These are phyloP conservation scores for Fabrea salina DNA, from an alignment of 169 alveolate genomes.

Conservation along the genomic window DNA sequence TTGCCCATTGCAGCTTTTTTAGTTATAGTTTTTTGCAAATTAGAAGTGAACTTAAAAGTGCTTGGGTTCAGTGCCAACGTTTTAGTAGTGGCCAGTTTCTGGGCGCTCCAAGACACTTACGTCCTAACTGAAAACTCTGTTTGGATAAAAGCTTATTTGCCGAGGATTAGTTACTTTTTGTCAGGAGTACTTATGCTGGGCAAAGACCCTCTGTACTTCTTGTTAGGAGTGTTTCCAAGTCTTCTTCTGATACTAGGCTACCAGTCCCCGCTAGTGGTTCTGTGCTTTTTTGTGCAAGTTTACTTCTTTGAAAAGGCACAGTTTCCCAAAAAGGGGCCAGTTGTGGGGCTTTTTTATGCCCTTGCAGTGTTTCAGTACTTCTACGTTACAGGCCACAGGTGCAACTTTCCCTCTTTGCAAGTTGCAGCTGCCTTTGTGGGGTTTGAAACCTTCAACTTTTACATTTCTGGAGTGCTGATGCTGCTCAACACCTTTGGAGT, in stretches of 20 bases:
- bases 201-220: neutral
- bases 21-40: neutral
- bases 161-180: neutral
- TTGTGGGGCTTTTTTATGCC: neutral
- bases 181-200: neutral
- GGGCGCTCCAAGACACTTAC: neutral
- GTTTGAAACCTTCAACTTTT: slow-evolving; percentile 19
- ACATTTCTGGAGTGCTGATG: neutral
- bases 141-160: neutral
- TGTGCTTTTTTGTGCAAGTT: neutral
- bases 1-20: neutral
- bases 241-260: neutral
- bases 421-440: slow-evolving; percentile 24
- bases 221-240: neutral
- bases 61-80: neutral
- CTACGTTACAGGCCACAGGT: slow-evolving; percentile 3
- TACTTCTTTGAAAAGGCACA: neutral
- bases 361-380: slow-evolving; percentile 9
- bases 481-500: neutral
- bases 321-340: neutral
- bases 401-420: neutral
- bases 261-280: neutral
- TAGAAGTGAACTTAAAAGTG: neutral
- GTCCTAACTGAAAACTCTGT: neutral
- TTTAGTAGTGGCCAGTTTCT: neutral